Evolutionary conservation across 202 grass and related monocot genomes (phyloP).

Genomic region (Digitaria exilis): DNA sequence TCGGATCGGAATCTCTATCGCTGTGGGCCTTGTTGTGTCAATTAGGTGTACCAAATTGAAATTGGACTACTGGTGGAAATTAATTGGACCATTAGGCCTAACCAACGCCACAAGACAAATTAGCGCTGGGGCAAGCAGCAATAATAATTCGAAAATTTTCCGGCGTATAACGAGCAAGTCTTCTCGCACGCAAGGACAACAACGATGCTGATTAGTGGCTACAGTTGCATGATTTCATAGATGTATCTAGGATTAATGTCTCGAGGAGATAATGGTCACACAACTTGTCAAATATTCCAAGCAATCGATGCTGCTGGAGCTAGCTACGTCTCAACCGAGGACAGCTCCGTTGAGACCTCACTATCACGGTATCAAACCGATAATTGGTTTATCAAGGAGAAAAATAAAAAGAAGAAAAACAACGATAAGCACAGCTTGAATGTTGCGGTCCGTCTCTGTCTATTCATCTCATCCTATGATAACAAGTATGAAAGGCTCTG

Average conservation of each 20-base stretch:
- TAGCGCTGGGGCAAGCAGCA: slow-evolving; percentile 4
- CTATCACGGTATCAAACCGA: slow-evolving; percentile 27
- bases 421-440: background rate
- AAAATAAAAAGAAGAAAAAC: background rate
- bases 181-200: background rate
- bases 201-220: background rate
- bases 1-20: slow-evolving; percentile 38
- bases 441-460: background rate
- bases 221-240: background rate
- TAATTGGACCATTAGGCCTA: slow-evolving; percentile 41
- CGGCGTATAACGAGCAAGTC: background rate
- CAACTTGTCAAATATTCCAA: slow-evolving; percentile 30
- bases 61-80: slow-evolving; percentile 36
- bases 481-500: background rate
- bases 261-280: slow-evolving; percentile 3
- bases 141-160: slow-evolving; percentile 21
- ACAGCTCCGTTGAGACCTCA: slow-evolving; percentile 39
- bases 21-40: slow-evolving; percentile 48
- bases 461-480: slow-evolving; percentile 11
- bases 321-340: slow-evolving; percentile 40
- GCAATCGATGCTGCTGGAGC: slow-evolving; percentile 21
- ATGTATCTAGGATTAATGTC: background rate
- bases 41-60: slow-evolving; percentile 48
- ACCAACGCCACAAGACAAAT: slow-evolving; percentile 45
- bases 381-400: background rate